Evolutionary conservation across 495 filamentous ascomycete species (phyloP).

Genomic region (Neurospora sublineolata): DNA sequence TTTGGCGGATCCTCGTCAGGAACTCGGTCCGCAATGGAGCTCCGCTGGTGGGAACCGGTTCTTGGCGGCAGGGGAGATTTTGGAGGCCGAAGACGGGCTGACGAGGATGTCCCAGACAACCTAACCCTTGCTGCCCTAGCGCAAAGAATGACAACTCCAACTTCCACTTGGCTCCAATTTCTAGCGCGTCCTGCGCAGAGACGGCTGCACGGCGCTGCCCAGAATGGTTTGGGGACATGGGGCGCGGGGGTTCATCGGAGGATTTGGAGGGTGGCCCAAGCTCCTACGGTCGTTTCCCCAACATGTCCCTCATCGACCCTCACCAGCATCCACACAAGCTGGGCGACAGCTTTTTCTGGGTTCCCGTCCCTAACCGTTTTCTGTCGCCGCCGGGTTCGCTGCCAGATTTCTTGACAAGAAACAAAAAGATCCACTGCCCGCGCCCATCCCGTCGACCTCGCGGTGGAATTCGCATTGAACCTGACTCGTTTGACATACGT

Average conservation of each 20-base stretch:
- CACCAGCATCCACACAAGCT: background rate
- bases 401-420: background rate
- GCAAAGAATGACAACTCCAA: background rate
- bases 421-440: background rate
- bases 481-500: background rate
- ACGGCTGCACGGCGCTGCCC: background rate
- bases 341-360: background rate
- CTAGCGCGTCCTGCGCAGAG: background rate
- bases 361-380: background rate
- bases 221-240: background rate
- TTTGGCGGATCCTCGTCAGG: background rate
- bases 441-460: background rate
- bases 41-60: background rate
- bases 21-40: background rate
- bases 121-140: background rate
- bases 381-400: background rate
- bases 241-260: background rate
- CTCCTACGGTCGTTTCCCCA: background rate
- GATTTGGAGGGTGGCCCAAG: slow-evolving; percentile 1
- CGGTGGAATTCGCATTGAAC: background rate
- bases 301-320: slow-evolving; percentile 2
- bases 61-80: background rate
- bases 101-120: background rate
- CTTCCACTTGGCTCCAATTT: background rate
- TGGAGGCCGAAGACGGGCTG: background rate